phyloP scores from a whole-genome alignment of 2,329 filamentous ascomycete species.

The Truncatella angustata region DNA sequence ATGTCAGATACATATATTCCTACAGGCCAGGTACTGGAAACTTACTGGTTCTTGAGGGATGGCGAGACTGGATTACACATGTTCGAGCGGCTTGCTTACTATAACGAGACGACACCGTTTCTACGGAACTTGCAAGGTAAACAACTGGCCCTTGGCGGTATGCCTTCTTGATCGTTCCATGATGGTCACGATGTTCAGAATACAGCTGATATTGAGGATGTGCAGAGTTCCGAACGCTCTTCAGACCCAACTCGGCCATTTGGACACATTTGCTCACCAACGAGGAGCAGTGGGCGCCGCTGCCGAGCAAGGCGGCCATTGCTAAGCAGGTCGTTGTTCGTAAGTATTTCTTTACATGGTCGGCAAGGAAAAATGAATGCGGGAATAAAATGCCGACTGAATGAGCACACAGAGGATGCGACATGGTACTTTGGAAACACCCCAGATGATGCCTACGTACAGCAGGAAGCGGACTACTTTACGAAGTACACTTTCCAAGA shows the following conservation, averaged over 20 bases:
- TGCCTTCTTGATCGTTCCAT: background rate
- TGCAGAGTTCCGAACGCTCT: conserved; percentile 56
- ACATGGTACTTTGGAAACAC: conserved; percentile 60
- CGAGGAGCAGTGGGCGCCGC: conserved; percentile 51
- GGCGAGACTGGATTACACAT: conserved; percentile 59
- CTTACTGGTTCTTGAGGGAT: conserved; percentile 64
- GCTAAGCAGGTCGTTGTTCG: conserved; percentile 47
- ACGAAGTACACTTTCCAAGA: conserved; percentile 65
- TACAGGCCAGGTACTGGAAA: conserved; percentile 58
- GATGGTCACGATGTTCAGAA: background rate
- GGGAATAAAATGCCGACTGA: too few relatives aligned
- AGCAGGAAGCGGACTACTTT: conserved; percentile 58
- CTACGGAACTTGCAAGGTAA: conserved; percentile 50
- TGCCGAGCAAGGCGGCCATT: conserved; percentile 39
- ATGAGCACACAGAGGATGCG: conserved; percentile 52
- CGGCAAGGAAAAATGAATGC: background rate
- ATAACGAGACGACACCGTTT: conserved; percentile 55
- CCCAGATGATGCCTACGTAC: conserved; percentile 52
- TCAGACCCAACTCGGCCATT: conserved; percentile 56
- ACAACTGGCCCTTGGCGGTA: conserved; percentile 2
- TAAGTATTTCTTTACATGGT: background rate
- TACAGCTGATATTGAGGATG: background rate
- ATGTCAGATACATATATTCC: conserved; percentile 58
- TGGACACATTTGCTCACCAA: conserved; percentile 65
- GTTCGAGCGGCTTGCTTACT: conserved; percentile 59